Conservation (phyloP, 2,329 filamentous ascomycete genomes). For the Colletotrichum cordylinicola region DNA sequence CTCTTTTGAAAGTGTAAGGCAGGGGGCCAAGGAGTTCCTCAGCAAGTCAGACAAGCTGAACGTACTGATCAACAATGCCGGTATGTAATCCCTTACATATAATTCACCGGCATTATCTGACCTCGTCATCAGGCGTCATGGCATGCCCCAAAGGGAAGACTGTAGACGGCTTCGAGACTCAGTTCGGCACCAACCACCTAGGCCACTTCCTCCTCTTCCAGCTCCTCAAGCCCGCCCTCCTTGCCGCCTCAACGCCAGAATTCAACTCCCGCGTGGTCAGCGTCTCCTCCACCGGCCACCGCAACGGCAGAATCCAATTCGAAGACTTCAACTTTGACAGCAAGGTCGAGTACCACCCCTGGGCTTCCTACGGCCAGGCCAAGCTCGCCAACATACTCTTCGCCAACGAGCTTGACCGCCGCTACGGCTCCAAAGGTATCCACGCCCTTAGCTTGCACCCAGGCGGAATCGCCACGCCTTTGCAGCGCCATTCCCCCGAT, state of each 20-base stretch:
- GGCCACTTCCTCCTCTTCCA: conserved; percentile 54
- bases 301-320: conserved; percentile 33
- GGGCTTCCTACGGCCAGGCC: conserved; percentile 48
- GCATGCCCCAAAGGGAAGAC: conserved; percentile 22
- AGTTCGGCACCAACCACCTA: conserved; percentile 60
- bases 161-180: conserved; percentile 34
- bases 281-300: conserved; percentile 49
- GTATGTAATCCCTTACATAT: background rate
- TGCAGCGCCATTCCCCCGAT: background rate
- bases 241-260: conserved; percentile 9
- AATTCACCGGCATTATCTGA: background rate
- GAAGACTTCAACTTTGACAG: conserved; percentile 26
- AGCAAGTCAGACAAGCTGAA: conserved; percentile 20
- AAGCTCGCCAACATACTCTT: conserved; percentile 59
- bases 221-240: conserved; percentile 15
- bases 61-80: conserved; percentile 30
- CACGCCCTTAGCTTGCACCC: conserved; percentile 26
- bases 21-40: conserved; percentile 26
- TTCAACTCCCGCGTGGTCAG: conserved; percentile 50
- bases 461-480: conserved; percentile 14
- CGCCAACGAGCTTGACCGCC: conserved; percentile 55
- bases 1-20: conserved; percentile 33
- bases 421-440: conserved; percentile 38
- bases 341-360: conserved; percentile 38
- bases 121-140: background rate